These are phyloP conservation scores for Aspergillus sparsus DNA, from an alignment of 495 filamentous ascomycete species.

Conservation along the genomic window DNA sequence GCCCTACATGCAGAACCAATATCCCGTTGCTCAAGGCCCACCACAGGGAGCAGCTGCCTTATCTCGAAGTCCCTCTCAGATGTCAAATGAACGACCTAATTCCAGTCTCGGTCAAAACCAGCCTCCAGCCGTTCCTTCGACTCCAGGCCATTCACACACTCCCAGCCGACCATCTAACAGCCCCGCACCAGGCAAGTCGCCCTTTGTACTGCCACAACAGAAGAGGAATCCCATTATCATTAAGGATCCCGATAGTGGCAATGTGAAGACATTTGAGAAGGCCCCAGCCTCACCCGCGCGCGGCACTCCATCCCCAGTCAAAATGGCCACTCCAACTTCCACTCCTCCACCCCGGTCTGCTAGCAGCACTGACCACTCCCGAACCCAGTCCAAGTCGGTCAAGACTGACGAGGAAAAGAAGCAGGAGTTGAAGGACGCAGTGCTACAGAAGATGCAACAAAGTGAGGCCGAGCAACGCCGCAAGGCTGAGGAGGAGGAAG, in stretches of 20 bases:
- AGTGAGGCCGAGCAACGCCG: constrained; percentile 55
- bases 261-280: constrained; percentile 59
- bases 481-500: constrained; percentile 51
- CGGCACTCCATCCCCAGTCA: constrained; percentile 57
- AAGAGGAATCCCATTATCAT: constrained; percentile 75
- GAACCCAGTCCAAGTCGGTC: constrained; percentile 57
- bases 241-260: constrained; percentile 74
- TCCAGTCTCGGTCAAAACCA: constrained; percentile 75
- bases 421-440: constrained; percentile 65
- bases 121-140: constrained; percentile 58
- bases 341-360: constrained; percentile 60
- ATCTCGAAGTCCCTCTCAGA: constrained; percentile 81
- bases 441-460: constrained; percentile 61
- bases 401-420: constrained; percentile 74
- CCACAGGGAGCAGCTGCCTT: constrained; percentile 61
- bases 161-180: constrained; percentile 58
- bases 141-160: constrained; percentile 59
- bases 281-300: constrained; percentile 56
- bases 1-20: constrained; percentile 51
- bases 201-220: constrained; percentile 55
- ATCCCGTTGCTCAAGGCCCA: constrained; percentile 52
- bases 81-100: constrained; percentile 73
- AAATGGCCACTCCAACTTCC: constrained; percentile 63
- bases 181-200: constrained; percentile 48
- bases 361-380: constrained; percentile 57